These are phyloP conservation scores for Lolium rigidum DNA, from an alignment of 176 grass and related monocot species.

Conservation along the genomic window DNA sequence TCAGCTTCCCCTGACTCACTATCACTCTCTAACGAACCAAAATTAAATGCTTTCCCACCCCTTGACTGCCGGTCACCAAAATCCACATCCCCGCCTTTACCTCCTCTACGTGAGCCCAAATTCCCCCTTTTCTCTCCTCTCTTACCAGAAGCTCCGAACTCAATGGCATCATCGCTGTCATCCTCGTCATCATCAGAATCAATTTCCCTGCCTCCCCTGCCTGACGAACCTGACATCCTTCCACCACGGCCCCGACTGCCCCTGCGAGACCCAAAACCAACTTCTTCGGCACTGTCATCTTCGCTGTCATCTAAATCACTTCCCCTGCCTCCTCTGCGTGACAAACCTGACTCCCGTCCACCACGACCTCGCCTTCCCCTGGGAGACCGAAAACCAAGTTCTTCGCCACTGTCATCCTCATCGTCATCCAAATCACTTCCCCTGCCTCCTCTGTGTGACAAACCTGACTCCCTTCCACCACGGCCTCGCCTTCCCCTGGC, in stretches of 20 bases:
- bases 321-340: constrained; percentile 32
- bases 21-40: constrained; percentile 54
- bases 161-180: background rate
- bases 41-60: constrained; percentile 31
- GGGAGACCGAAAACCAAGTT: constrained; percentile 48
- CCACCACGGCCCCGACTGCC: constrained; percentile 37
- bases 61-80: constrained; percentile 13
- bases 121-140: constrained; percentile 15
- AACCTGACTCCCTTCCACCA: constrained; percentile 17
- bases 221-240: constrained; percentile 34
- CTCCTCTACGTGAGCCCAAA: constrained; percentile 35
- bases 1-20: constrained; percentile 40
- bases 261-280: constrained; percentile 51
- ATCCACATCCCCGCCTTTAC: constrained; percentile 19
- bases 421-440: constrained; percentile 43
- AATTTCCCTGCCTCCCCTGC: constrained; percentile 41
- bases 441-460: constrained; percentile 24
- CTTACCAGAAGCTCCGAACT: constrained; percentile 45
- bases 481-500: constrained; percentile 25
- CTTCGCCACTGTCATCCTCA: constrained; percentile 16
- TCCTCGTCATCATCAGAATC: constrained; percentile 37
- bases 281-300: constrained; percentile 20
- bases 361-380: constrained; percentile 44
- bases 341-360: constrained; percentile 38
- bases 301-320: constrained; percentile 43